Evolutionary conservation across 2,329 filamentous ascomycete genomes (phyloP), one percentile per base, ranked within the genome.

Genomic region (Pyrenochaeta sp.): DNA sequence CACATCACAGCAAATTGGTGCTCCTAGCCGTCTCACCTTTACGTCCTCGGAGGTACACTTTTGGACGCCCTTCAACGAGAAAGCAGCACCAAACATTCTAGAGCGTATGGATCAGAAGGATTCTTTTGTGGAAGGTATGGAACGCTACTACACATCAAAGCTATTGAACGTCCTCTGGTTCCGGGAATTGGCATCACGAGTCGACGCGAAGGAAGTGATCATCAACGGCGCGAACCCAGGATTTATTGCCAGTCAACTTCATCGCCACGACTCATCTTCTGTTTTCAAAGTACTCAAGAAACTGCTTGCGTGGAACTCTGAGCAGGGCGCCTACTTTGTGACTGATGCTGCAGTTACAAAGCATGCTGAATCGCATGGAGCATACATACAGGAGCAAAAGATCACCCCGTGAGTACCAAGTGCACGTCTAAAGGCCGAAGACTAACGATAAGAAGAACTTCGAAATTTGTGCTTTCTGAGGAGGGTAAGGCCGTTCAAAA

Each of bases 11-110:
- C 49, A 50, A 2, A 58, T 53, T 34, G 66, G 56, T 5, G 64
- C 68, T 0, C 72, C 76, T 2, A 72, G 79, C 0, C 78, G 83
- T 60, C 69, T 85, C 8, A 79, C 77, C 0, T 76, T 84, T 34
- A 74, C 83, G 3, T 81, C 80, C 2, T 82, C 80, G 61, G 75
- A 80, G 39, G 58, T 51, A 3, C 62, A 66, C 43, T 63, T 63
- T 43, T 68, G 65, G 65, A 63, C 60, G 13, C 59, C 59, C 0
- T 70, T 70, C 54, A 50, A 59, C 2, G 64, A 70, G 54, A 56
- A 49, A 19, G 52, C 6, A 8, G 58, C 65, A 1, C n/a, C 34
- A 2, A 52, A 58, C 12, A 64, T 69, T 37, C 50, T 69, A 8
- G 44, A 36, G 28, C 39, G 39, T 2, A 56, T 69, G 59, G 64